phyloP scores from a whole-genome alignment of 345 rosid species.

The Populus euphratica region DNA sequence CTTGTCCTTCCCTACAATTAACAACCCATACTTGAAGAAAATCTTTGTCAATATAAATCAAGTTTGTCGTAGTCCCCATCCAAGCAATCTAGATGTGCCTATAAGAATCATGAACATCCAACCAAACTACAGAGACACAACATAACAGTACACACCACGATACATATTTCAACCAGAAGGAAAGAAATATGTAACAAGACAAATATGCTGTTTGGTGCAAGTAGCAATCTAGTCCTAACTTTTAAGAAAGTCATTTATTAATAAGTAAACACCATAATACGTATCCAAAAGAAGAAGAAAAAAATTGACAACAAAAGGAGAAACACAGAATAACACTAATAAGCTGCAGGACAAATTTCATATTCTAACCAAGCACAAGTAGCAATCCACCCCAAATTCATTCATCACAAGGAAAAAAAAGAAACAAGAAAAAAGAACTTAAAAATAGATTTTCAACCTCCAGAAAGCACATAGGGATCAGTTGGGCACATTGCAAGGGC shows the following conservation, averaged over 20 bases:
- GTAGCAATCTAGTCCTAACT: background rate
- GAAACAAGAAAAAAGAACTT: too few relatives aligned
- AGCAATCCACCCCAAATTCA: background rate
- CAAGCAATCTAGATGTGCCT: background rate
- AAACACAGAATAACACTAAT: background rate
- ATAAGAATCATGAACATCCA: background rate
- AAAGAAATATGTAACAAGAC: background rate
- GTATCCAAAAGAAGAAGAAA: background rate
- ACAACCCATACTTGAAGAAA: constrained; percentile 19
- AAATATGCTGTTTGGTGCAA: background rate
- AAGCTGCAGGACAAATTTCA: background rate
- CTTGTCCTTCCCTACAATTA: constrained; percentile 85
- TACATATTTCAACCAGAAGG: background rate
- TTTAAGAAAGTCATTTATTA: background rate
- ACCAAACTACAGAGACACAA: background rate
- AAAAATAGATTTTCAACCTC: constrained; percentile 49
- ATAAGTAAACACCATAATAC: background rate
- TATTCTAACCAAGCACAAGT: background rate
- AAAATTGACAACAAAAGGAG: background rate
- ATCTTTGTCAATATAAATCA: constrained; percentile 6
- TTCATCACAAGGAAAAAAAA: background rate
- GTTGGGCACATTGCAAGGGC: constrained; percentile 99
- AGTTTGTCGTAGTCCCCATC: background rate
- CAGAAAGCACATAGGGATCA: constrained; percentile 97
- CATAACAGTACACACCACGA: background rate